Percentiles rank a stretch among this genome's conserved stretches.
Conservation (phyloP, 2,329 filamentous ascomycete genomes). For the Sphaerostilbella broomeana region DNA sequence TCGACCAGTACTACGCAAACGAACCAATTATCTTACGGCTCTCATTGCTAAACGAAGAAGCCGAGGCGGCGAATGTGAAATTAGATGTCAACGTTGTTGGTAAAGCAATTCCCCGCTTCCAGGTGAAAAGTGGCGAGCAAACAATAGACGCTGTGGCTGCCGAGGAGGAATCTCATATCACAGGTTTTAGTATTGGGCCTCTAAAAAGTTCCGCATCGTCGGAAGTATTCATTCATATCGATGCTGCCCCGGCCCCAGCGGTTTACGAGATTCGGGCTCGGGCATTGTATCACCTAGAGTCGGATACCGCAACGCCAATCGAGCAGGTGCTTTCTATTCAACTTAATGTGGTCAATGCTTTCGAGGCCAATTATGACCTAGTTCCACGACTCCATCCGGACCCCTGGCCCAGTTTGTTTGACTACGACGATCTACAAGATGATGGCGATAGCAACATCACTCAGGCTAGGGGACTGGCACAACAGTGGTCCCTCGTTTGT, state of each 20-base stretch:
- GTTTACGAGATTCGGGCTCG: slow-evolving; percentile 65
- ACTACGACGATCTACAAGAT: slow-evolving; percentile 44
- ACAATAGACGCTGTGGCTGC: slow-evolving; percentile 27
- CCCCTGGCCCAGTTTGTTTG: slow-evolving; percentile 84
- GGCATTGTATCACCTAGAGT: slow-evolving; percentile 69
- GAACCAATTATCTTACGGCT: slow-evolving; percentile 66
- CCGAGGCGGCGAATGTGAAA: slow-evolving; percentile 65
- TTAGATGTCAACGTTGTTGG: slow-evolving; percentile 64
- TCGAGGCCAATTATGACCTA: slow-evolving; percentile 88
- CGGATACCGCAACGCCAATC: slow-evolving; percentile 75
- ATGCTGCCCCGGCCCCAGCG: slow-evolving; percentile 43
- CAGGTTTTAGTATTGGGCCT: slow-evolving; percentile 38
- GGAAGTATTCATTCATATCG: slow-evolving; percentile 42
- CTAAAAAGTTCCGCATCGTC: slow-evolving; percentile 40
- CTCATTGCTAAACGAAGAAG: slow-evolving; percentile 74
- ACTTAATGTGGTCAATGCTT: slow-evolving; percentile 71
- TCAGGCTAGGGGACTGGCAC: slow-evolving; percentile 56
- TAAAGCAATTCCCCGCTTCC: slow-evolving; percentile 42
- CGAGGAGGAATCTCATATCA: slow-evolving; percentile 37
- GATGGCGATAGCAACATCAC: slow-evolving; percentile 25
- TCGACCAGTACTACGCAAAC: slow-evolving; percentile 76
- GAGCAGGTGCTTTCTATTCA: slow-evolving; percentile 64
- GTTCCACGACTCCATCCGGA: slow-evolving; percentile 69
- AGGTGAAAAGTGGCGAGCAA: slow-evolving; percentile 31
- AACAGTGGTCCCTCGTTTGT: slow-evolving; percentile 74